Percentiles rank a stretch among this genome's conserved stretches.
These are phyloP conservation scores for Amoebophrya sp. DNA, from an alignment of 169 alveolate genomes.

Conservation along the genomic window DNA sequence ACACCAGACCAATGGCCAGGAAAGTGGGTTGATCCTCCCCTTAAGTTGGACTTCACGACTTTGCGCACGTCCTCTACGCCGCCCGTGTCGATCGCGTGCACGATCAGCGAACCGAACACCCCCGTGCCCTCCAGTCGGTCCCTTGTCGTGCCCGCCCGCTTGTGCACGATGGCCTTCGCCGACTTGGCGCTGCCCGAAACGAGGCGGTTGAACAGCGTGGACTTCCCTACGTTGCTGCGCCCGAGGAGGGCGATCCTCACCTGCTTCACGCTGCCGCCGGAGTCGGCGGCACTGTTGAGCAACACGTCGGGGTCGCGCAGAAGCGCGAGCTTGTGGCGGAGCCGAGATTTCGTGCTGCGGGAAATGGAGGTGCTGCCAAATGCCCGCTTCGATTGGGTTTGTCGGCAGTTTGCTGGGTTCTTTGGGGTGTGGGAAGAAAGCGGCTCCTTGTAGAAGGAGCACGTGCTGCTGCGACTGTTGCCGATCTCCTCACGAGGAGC, in stretches of 20 bases:
- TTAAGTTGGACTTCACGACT: neutral
- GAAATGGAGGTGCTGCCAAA: too few species aligned
- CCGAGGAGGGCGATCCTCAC: constrained; percentile 32
- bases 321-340: neutral
- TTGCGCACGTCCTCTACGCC: constrained; percentile 29
- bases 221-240: constrained; percentile 50
- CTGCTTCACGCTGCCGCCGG: neutral
- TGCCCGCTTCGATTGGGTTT: too few species aligned
- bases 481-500: too few species aligned
- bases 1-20: too few species aligned
- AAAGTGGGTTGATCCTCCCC: too few species aligned
- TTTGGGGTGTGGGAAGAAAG: too few species aligned
- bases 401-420: too few species aligned
- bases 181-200: constrained; percentile 19
- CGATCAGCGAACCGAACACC: constrained; percentile 15
- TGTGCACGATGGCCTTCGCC: neutral
- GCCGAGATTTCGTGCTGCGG: neutral
- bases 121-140: neutral
- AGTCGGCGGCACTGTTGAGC: too few species aligned
- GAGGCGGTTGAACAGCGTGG: constrained; percentile 46
- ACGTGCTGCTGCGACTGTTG: too few species aligned
- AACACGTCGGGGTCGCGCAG: neutral
- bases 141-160: neutral
- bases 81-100: constrained; percentile 46
- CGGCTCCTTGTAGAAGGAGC: too few species aligned